Evolutionary conservation across 768 basidiomycete genomes (phyloP), one percentile per base, ranked within the genome.

Genomic region (Cubamyces sp.): DNA sequence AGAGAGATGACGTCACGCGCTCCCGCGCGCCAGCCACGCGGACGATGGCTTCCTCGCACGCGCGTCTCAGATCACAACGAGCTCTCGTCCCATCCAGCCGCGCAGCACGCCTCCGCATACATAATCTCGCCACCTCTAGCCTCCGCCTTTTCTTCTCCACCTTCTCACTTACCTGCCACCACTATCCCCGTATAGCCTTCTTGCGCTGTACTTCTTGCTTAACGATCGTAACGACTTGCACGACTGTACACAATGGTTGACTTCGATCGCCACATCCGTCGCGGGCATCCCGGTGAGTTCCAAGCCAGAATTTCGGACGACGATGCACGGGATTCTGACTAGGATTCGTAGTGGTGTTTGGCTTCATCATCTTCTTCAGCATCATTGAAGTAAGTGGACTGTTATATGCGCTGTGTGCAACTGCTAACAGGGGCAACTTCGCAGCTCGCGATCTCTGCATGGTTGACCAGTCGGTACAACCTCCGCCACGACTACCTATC

Each of bases 391-490:
- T 87, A 55, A 18, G 77, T 66, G 12, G 3, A 41, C 26, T 16
- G 4, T 21, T 42, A 25, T 21, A 19, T 34, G 9, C 23, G 3
- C 9, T 5, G 45, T 46, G 23, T 5, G 21, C 19, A 3, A 5
- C 3, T 0, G 15, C 48, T 49, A 12, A 28, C 25, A 30, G 14
- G 48, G n/a, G 37, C 23, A 39, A 43, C 16, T 23, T 9, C 26
- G 2, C 63, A 91, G 89, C 79, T 91, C 67, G 76, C 84, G 25
- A 84, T 91, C 64, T 80, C 92, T 3, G 87, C 90, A 5, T 94
- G 88, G 84, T 79, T 94, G 46, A 81, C 82, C 8, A 76, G 86
- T 15, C 79, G 76, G 46, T 93, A 84, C 77, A 84, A 87, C 72
- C 58, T 73, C 28, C 77, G 81, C 64, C 78, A 84, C 74, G 80